Evolutionary conservation across 2,329 filamentous ascomycete species (phyloP).

Genomic region (Aurifilum marmelostoma): DNA sequence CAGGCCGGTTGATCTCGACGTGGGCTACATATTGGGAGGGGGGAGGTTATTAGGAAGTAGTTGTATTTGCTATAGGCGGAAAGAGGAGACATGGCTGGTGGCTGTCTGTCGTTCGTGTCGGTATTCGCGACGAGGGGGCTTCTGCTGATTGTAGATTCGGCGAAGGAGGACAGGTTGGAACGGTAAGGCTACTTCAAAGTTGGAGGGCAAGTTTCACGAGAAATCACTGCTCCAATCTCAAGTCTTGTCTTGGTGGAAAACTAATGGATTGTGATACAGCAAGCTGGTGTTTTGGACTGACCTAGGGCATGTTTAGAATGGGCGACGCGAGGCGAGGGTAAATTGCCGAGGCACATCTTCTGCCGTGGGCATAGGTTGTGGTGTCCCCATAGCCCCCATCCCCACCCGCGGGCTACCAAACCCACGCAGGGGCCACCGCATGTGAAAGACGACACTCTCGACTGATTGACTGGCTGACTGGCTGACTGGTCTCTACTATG

Average conservation of each 20-base stretch:
- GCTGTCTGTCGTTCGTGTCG: background rate
- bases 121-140: background rate
- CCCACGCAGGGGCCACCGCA: background rate
- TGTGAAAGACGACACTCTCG: background rate
- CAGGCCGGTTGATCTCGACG: constrained; percentile 85
- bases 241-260: background rate
- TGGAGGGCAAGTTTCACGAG: background rate
- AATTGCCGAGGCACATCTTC: constrained; percentile 14
- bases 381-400: background rate
- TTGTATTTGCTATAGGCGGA: constrained; percentile 53
- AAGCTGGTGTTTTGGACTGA: constrained; percentile 2
- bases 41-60: constrained; percentile 74
- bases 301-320: background rate
- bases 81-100: constrained; percentile 19
- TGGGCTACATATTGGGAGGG: constrained; percentile 78
- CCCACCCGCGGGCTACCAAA: background rate
- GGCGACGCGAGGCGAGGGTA: background rate
- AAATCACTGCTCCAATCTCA: background rate
- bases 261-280: background rate
- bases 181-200: background rate
- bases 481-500: background rate
- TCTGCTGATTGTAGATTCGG: background rate
- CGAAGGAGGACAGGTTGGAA: background rate
- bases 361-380: background rate
- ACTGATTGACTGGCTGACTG: no score